Evolutionary conservation across 164 flowering plant species (phyloP).

Genomic region (Annona squamosa): DNA sequence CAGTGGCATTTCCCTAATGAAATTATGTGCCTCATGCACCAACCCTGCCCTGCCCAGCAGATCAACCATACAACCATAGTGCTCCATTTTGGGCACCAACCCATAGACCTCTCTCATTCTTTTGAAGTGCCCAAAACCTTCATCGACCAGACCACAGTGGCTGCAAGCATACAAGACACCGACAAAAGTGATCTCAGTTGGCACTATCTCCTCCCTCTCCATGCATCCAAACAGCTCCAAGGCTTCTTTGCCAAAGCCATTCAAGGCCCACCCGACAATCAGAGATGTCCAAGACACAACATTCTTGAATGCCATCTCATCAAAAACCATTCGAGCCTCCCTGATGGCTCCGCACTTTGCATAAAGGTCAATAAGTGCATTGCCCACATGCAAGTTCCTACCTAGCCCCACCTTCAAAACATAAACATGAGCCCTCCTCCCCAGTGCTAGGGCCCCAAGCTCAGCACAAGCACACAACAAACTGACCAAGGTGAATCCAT

Average conservation of each 20-base stretch:
- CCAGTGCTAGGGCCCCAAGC: conserved; percentile 30
- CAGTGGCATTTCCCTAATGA: conserved; percentile 23
- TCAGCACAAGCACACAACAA: conserved; percentile 30
- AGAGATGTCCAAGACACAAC: conserved; percentile 34
- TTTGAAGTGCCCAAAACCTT: conserved; percentile 25
- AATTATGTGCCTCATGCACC: conserved; percentile 23
- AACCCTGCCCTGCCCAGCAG: conserved; percentile 30
- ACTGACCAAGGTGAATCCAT: conserved; percentile 34
- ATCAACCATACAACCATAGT: conserved; percentile 37
- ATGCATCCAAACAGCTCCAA: conserved; percentile 20
- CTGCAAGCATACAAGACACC: conserved; percentile 35
- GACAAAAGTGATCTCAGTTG: conserved; percentile 32
- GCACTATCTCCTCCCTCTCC: conserved; percentile 18
- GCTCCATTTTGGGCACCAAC: conserved; percentile 29
- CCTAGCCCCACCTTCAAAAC: conserved; percentile 25
- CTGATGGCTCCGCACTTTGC: conserved; percentile 30
- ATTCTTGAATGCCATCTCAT: conserved; percentile 23
- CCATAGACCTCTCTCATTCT: conserved; percentile 27
- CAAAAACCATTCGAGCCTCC: conserved; percentile 22
- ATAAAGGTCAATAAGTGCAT: conserved; percentile 26
- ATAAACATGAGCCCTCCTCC: conserved; percentile 28
- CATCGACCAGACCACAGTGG: conserved; percentile 31
- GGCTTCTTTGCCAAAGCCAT: conserved; percentile 28
- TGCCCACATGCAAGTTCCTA: conserved; percentile 25
- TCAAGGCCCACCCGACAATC: conserved; percentile 33